Evolutionary conservation across 164 flowering plant genomes (phyloP).

Genomic region (Litsea cubeba): DNA sequence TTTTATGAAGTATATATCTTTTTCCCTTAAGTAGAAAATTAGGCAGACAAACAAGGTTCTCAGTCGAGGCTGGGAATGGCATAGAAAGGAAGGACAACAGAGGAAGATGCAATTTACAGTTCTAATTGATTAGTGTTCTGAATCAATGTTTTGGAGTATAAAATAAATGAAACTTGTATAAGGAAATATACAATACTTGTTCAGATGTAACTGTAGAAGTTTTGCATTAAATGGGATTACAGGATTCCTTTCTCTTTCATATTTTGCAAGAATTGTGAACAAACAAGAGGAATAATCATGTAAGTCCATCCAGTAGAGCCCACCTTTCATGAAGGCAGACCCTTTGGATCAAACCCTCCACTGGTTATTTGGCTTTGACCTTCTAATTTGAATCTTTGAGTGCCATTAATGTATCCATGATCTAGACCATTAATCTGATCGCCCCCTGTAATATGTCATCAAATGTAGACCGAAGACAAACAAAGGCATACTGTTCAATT

Average conservation of each 20-base stretch:
- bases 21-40: background rate
- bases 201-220: background rate
- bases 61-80: background rate
- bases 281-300: background rate
- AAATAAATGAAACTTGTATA: background rate
- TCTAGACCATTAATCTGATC: too few species aligned
- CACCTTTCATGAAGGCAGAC: background rate
- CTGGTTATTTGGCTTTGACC: too few species aligned
- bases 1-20: too few species aligned
- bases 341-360: too few species aligned
- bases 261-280: background rate
- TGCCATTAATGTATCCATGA: too few species aligned
- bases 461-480: too few species aligned
- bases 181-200: background rate
- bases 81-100: background rate
- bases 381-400: background rate
- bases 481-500: too few species aligned
- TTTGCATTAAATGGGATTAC: background rate
- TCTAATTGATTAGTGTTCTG: background rate
- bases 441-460: too few species aligned
- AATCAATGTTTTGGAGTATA: background rate
- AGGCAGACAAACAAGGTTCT: background rate
- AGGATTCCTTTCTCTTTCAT: background rate
- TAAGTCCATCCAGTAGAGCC: background rate
- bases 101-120: background rate